Base-by-base conservation (phyloP, 176 grass and related monocot species). In the Echinochloa phyllopogon region DNA sequence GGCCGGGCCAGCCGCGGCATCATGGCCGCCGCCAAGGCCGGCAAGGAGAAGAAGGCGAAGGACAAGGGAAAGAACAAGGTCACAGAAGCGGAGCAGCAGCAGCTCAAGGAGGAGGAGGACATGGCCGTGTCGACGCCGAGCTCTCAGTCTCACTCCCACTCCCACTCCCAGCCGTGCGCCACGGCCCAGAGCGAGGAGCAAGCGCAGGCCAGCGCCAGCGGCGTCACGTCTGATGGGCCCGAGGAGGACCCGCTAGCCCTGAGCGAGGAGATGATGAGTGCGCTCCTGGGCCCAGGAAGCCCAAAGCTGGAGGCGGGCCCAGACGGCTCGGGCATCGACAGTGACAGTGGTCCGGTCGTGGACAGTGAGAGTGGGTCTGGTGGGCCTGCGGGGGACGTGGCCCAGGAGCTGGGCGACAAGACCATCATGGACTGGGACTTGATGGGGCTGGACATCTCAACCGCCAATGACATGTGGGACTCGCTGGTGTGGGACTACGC, bases 401-500 rank as follows among this genome's bases (percentile, higher is more conserved):
- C 13, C 41, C 58, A 68, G 6, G 59, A 27, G 0, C 3, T 65
- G 50, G 49, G 33, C 18, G 70, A 79, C 20, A 78, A 79, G 43
- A 51, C 42, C 69, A 63, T 89, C 68, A 81, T 83, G 67, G 79
- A 89, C 12, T 89, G 90, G 90, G 87, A 89, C 61, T 25, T 83
- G 79, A 49, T 44, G 83, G 86, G 68, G 4, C 74, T 92, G 16
- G 90, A 92, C 20, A 48, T 41, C 62, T 20, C 75, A 0, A 27
- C 62, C 41, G 24, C 24, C 36, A 25, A 45, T 77, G 88, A 90
- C 79, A 72, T 86, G 63, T 86, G 88, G 83, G 73, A 49, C 72
- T 25, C 83, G 0, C 72, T 90, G 2, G 10, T 55, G 25, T 90
- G 88, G 88, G 83, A 90, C 71, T 77, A 57, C 83, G 64, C 55